phyloP scores from a whole-genome alignment of 306 rosid genomes.

The Corylus heterophylla region DNA sequence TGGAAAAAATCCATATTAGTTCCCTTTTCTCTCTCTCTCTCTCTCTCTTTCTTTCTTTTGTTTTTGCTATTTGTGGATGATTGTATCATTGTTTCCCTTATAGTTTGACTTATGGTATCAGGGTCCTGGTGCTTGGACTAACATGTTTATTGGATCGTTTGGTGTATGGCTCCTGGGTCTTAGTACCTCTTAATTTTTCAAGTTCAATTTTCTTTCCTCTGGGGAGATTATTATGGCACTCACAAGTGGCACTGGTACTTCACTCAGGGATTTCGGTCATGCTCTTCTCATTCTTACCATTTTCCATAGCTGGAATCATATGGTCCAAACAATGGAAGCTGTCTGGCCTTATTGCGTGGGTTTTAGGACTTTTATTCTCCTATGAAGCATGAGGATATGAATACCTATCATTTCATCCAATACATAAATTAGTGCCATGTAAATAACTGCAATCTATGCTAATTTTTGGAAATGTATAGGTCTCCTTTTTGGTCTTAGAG shows the following conservation, averaged over 20 bases:
- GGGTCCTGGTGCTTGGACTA: slow-evolving; percentile 73
- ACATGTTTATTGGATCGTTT: slow-evolving; percentile 66
- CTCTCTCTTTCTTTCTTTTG: slow-evolving; percentile 5
- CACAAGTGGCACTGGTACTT: slow-evolving; percentile 99
- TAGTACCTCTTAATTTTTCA: slow-evolving; percentile 90
- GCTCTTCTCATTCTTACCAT: slow-evolving; percentile 78
- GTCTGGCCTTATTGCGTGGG: slow-evolving; percentile 83
- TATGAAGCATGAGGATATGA: background rate
- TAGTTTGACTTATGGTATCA: slow-evolving; percentile 37
- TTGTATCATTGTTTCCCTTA: slow-evolving; percentile 11
- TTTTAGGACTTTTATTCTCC: slow-evolving; percentile 46
- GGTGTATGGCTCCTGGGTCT: slow-evolving; percentile 81
- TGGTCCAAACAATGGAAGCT: slow-evolving; percentile 79
- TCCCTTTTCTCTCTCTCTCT: background rate
- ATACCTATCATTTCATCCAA: background rate
- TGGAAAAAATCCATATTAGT: background rate
- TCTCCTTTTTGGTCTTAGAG: slow-evolving; percentile 10
- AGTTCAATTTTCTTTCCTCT: slow-evolving; percentile 87
- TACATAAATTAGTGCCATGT: background rate
- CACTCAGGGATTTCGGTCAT: slow-evolving; percentile 89
- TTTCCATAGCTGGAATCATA: slow-evolving; percentile 70
- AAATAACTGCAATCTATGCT: background rate
- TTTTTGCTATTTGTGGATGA: background rate
- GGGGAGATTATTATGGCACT: slow-evolving; percentile 97
- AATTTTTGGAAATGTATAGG: background rate